Conservation (phyloP, 2,329 filamentous ascomycete species). For the Penicillium palitans region DNA sequence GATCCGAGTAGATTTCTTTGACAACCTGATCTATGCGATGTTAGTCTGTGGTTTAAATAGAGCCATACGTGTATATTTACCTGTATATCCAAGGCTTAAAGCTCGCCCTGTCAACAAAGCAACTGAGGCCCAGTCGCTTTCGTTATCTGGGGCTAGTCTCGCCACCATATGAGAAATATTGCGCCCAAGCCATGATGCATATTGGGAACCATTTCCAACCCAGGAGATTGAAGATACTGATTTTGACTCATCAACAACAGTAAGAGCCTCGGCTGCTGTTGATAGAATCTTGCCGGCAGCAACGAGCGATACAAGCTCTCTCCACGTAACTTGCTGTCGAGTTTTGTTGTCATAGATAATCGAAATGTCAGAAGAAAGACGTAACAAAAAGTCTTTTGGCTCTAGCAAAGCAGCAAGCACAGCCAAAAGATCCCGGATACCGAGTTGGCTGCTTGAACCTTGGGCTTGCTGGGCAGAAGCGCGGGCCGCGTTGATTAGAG, state of each 20-base stretch:
- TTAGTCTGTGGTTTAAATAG: slow-evolving; percentile 14
- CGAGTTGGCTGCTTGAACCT: slow-evolving; percentile 35
- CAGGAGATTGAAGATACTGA: slow-evolving; percentile 48
- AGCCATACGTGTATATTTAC: slow-evolving; percentile 44
- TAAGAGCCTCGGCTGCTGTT: slow-evolving; percentile 56
- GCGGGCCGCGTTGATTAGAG: slow-evolving; percentile 49
- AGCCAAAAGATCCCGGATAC: slow-evolving; percentile 39
- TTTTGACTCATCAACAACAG: slow-evolving; percentile 36
- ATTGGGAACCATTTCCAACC: slow-evolving; percentile 65
- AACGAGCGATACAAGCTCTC: slow-evolving; percentile 59
- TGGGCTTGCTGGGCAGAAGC: slow-evolving; percentile 31
- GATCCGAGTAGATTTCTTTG: slow-evolving; percentile 39
- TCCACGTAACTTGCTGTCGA: slow-evolving; percentile 60
- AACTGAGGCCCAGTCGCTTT: slow-evolving; percentile 35
- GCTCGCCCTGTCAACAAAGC: slow-evolving; percentile 57
- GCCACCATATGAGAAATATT: slow-evolving; percentile 56
- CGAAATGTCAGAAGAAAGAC: slow-evolving; percentile 50
- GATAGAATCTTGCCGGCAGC: slow-evolving; percentile 62
- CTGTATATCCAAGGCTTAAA: slow-evolving; percentile 70
- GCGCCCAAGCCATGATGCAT: slow-evolving; percentile 69
- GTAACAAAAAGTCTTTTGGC: slow-evolving; percentile 43
- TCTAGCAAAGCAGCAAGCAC: slow-evolving; percentile 45
- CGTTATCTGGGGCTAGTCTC: slow-evolving; percentile 42
- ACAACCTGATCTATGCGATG: slow-evolving; percentile 40
- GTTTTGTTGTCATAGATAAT: slow-evolving; percentile 41